Conservation (phyloP, 2,329 filamentous ascomycete species). For the Exophiala phaeomuriformis region DNA sequence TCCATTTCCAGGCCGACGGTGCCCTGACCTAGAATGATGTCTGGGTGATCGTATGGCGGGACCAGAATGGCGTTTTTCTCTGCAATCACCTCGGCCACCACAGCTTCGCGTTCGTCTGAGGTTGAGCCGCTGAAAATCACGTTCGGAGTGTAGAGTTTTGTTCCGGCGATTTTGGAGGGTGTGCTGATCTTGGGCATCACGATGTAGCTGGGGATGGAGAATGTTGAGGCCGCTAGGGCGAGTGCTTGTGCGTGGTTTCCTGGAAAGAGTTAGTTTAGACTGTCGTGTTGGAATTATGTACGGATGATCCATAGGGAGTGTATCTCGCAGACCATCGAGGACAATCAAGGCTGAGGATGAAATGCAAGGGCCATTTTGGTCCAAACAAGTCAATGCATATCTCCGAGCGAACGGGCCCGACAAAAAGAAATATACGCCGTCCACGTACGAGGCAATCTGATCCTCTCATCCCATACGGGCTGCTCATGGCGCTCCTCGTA, state of each 20-base stretch:
- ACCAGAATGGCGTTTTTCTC: conserved; percentile 71
- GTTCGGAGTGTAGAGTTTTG: conserved; percentile 65
- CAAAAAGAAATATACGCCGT: too few relatives aligned
- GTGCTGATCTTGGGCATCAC: conserved; percentile 86
- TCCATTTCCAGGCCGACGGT: conserved; percentile 78
- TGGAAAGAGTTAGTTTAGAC: conserved; percentile 32
- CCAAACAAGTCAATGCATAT: too few relatives aligned
- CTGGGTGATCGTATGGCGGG: conserved; percentile 84
- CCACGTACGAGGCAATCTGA: too few relatives aligned
- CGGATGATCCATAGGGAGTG: not conserved
- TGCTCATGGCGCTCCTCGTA: too few relatives aligned
- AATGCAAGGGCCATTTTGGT: too few relatives aligned
- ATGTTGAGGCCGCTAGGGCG: conserved; percentile 69
- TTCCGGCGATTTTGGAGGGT: conserved; percentile 80
- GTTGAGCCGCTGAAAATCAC: conserved; percentile 80
- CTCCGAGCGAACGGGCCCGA: too few relatives aligned
- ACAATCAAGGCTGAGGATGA: too few relatives aligned
- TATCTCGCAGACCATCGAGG: too few relatives aligned
- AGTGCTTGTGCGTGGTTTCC: conserved; percentile 95
- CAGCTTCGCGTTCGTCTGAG: conserved; percentile 69
- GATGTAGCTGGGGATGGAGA: conserved; percentile 71
- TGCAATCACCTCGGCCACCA: conserved; percentile 59
- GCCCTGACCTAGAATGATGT: conserved; percentile 91
- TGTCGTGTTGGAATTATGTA: not conserved
- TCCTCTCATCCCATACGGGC: too few relatives aligned